Evolutionary conservation across 768 basidiomycete genomes (phyloP), one percentile per base, ranked within the genome.

Genomic region (Phlebiopsis flavidoalba): DNA sequence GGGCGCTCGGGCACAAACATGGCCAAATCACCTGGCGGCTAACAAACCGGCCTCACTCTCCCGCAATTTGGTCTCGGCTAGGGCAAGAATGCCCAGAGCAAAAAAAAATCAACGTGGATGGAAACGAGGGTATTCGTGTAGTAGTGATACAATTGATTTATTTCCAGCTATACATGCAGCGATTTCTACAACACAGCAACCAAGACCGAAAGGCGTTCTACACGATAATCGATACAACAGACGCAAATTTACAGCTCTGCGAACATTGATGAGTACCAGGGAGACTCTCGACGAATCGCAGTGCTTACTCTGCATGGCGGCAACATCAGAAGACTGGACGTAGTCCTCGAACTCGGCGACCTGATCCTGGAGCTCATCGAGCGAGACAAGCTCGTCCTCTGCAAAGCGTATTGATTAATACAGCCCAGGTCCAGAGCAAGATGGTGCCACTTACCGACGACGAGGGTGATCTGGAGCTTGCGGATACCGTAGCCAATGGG

Each of bases 381-480:
- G 80, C 2, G 94, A 96, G 55, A 98, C 87, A 65, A 91, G 88
- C 69, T 96, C 95, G 64, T 98, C 96, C 93, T 96, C 95, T 93
- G 72, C 49, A 51, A 37, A 49, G 57, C 2, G 22, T 6, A 5
- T 36, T 3, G 37, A 45, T 24, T 17, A 55, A 31, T 8, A 26
- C 81, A 19, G 21, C 21, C 8, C 48, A 53, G 85, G 74, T 60
- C 83, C 82, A n/a, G 84, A 82, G 71, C 6, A 84, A 49, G 46
- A 49, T 54, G 12, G 58, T 35, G 45, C 5, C 12, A 72, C 77
- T 46, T 47, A 78, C 76, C 74, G 67, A 83, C 75, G 70, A 84
- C 81, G 59, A 83, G 69, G 63, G 75, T 80, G 70, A 85, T 82
- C 75, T 85, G 97, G 60, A 99, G 85, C 80, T 98, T 99, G 78